A percentile compares a stretch with the other conserved stretches of the same genome.
Evolutionary conservation across 2,329 filamentous ascomycete species (phyloP).

Genomic region (Curvularia sp.): DNA sequence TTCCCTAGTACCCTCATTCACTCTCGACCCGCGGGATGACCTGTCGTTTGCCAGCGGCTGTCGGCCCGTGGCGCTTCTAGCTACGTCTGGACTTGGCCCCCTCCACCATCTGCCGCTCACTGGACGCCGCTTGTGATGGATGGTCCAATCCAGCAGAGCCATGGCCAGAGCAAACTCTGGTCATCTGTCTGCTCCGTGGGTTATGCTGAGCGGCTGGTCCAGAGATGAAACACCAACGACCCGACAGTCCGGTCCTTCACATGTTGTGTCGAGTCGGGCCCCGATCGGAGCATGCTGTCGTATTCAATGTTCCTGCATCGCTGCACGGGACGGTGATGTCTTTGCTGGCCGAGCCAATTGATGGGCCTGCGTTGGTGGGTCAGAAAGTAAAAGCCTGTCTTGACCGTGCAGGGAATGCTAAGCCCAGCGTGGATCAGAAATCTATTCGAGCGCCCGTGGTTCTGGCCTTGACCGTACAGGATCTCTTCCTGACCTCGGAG

Average conservation of each 20-base stretch:
- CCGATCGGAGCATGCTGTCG: constrained; percentile 45
- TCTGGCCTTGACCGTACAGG: constrained; percentile 48
- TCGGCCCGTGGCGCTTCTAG: constrained; percentile 44
- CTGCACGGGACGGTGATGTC: constrained; percentile 49
- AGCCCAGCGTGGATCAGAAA: constrained; percentile 43
- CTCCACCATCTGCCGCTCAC: constrained; percentile 35
- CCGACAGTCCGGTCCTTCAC: constrained; percentile 39
- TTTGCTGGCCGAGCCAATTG: constrained; percentile 43
- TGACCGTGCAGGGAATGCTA: constrained; percentile 50
- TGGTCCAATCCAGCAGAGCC: constrained; percentile 32
- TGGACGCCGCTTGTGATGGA: constrained; percentile 35
- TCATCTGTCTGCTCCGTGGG: constrained; percentile 49
- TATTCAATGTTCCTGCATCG: constrained; percentile 54
- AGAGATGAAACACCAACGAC: constrained; percentile 50
- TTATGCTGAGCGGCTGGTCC: constrained; percentile 46
- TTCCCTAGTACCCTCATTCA: constrained; percentile 24
- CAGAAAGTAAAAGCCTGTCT: constrained; percentile 33
- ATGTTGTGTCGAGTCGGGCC: constrained; percentile 48
- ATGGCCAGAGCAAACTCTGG: constrained; percentile 42
- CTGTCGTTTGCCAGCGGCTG: constrained; percentile 40
- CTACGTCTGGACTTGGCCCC: constrained; percentile 34
- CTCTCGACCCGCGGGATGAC: constrained; percentile 29
- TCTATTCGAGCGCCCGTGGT: constrained; percentile 44
- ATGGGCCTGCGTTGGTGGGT: constrained; percentile 27
- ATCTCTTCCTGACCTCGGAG: constrained; percentile 50